phyloP scores from a whole-genome alignment of 306 rosid genomes.

The Dryas alaskensis region DNA sequence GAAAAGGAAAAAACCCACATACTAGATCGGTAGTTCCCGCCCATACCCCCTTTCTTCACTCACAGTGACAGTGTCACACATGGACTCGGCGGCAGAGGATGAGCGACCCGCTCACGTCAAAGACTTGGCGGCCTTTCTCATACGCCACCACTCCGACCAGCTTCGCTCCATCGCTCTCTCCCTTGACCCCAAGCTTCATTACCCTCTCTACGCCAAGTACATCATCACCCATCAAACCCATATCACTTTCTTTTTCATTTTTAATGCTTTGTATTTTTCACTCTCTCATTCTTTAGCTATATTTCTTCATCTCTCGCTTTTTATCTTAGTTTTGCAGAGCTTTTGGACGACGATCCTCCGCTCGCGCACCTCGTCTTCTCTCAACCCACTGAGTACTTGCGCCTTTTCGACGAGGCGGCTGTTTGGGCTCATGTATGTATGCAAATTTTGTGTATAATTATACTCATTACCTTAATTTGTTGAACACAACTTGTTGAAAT shows the following conservation, averaged over 20 bases:
- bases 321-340: conserved; percentile 58
- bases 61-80: neutral
- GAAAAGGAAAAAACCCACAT: neutral
- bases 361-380: conserved; percentile 58
- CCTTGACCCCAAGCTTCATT: conserved; percentile 63
- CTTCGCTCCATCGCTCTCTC: conserved; percentile 61
- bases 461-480: neutral
- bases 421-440: conserved; percentile 62
- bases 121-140: conserved; percentile 52
- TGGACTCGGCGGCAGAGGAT: conserved; percentile 22
- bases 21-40: conserved; percentile 17
- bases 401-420: conserved; percentile 78
- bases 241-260: neutral
- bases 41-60: neutral
- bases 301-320: neutral
- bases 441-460: neutral
- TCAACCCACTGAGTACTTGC: conserved; percentile 56
- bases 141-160: conserved; percentile 47
- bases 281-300: neutral
- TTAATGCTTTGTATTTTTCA: neutral
- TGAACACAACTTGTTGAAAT: neutral
- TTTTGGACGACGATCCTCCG: conserved; percentile 60
- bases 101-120: conserved; percentile 31
- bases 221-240: neutral
- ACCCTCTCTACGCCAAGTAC: conserved; percentile 66